Evolutionary conservation across 2,329 filamentous ascomycete genomes (phyloP).

Genomic region (Pseudogymnoascus sp.): DNA sequence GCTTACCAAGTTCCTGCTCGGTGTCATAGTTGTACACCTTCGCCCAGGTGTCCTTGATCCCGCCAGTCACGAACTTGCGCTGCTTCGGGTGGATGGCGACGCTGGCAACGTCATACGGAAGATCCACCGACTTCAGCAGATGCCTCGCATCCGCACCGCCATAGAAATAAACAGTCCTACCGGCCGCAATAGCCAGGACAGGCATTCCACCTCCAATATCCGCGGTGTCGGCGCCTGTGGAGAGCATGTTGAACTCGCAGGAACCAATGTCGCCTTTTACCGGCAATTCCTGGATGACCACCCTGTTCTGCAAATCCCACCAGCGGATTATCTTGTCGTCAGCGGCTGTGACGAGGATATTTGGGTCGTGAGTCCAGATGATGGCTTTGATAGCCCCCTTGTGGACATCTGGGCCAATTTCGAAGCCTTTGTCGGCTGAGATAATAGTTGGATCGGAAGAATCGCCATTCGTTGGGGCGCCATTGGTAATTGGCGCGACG

Average conservation of each 20-base stretch:
- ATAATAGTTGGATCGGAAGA: constrained; percentile 37
- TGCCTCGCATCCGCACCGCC: constrained; percentile 62
- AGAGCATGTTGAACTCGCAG: constrained; percentile 69
- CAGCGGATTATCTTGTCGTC: constrained; percentile 87
- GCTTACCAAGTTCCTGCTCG: constrained; percentile 65
- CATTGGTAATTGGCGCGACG: constrained; percentile 34
- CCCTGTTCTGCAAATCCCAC: constrained; percentile 78
- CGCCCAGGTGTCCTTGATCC: constrained; percentile 93
- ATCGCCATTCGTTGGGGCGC: constrained; percentile 24
- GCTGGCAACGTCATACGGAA: constrained; percentile 80
- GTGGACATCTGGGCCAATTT: constrained; percentile 80
- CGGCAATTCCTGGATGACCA: constrained; percentile 65
- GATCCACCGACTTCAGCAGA: constrained; percentile 68
- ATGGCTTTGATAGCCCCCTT: constrained; percentile 90
- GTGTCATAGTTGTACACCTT: constrained; percentile 84
- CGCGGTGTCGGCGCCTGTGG: constrained; percentile 50
- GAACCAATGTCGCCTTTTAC: constrained; percentile 83
- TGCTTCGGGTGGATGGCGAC: constrained; percentile 78
- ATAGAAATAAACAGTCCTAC: constrained; percentile 90
- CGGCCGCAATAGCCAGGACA: constrained; percentile 83
- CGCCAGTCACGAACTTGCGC: constrained; percentile 80
- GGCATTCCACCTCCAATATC: constrained; percentile 60
- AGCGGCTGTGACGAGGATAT: constrained; percentile 81
- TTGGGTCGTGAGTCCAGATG: constrained; percentile 84
- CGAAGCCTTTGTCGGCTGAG: constrained; percentile 59